Evolutionary conservation across 2,329 filamentous ascomycete species (phyloP), one percentile per base, ranked within the genome.

Genomic region (Monosporascus sp.): DNA sequence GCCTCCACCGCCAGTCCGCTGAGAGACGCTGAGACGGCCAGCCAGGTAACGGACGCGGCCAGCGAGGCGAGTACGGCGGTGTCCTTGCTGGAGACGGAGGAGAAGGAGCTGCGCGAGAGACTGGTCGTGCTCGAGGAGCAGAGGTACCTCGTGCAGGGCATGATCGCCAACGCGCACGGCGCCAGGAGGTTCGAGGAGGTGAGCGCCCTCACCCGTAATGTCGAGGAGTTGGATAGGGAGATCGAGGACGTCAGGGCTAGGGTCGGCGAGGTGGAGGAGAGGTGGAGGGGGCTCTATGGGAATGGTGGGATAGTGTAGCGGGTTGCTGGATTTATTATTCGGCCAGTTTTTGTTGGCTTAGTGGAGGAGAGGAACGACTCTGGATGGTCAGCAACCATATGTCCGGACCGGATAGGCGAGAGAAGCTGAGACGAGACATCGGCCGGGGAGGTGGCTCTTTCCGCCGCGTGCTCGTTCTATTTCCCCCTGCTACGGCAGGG

Each of bases 41-140:
- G 78, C 56, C 67, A 77, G 44, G 75, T 65, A 2, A 46, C 43
- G 22, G n/a, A 26, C 43, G 24, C 43, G 8, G 24, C 43, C 22
- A 77, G 75, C 62, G 80, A 83, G 56, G 70, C 73, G 2, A 82
- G 78, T 64, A 83, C 78, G 16, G 74, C 75, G 1, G 74, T 81
- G 1, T 82, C 78, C 9, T 74, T 77, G 36, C 72, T 96, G 5
- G 91, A 96, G 69, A 83, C 81, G 0, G 91, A 96, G 66, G 91
- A 96, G 69, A 93, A 90, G 67, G 83, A 90, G 20, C 74, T 95
- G 1, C 82, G 88, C 17, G 91, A 96, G 64, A 78, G 85, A 4
- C 74, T 96, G 14, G 88, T 94, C 31, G 86, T 97, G 7, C 78
- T 97, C 1, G 91, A 96, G 69, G 92, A 97, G 71, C 92, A 97